A percentile compares a stretch with the other conserved stretches of the same genome.
Conservation (phyloP, 805 yeast species). For the Candida broadrunensis region DNA sequence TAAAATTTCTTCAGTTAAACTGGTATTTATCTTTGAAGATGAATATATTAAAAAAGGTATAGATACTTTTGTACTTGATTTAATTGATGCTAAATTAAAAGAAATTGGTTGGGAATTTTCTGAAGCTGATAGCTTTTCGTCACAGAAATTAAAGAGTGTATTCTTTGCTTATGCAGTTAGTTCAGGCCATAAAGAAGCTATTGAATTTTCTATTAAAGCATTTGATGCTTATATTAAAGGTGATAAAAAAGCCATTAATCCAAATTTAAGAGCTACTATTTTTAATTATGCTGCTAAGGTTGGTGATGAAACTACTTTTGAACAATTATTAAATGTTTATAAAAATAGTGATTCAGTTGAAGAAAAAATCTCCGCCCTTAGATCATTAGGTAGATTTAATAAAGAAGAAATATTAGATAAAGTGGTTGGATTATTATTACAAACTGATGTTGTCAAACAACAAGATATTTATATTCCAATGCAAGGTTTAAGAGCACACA, state of each 20-base stretch:
- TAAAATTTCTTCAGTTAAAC: slow-evolving; percentile 46
- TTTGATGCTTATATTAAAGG: slow-evolving; percentile 59
- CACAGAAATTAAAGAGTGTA: slow-evolving; percentile 63
- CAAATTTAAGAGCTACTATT: slow-evolving; percentile 66
- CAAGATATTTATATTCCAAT: slow-evolving; percentile 81
- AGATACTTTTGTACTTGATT: slow-evolving; percentile 49
- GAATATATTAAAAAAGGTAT: slow-evolving; percentile 46
- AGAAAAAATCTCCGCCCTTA: slow-evolving; percentile 68
- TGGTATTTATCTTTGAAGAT: slow-evolving; percentile 56
- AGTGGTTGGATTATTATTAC: slow-evolving; percentile 54
- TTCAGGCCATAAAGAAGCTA: slow-evolving; percentile 46
- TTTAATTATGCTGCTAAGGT: slow-evolving; percentile 63
- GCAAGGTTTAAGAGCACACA: slow-evolving; percentile 64
- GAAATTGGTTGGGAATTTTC: slow-evolving; percentile 65
- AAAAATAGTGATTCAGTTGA: slow-evolving; percentile 58
- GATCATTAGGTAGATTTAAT: slow-evolving; percentile 63
- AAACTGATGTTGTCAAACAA: slow-evolving; percentile 52
- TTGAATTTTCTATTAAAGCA: slow-evolving; percentile 44
- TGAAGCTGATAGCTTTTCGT: slow-evolving; percentile 52
- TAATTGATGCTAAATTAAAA: slow-evolving; percentile 53
- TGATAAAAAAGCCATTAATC: slow-evolving; percentile 66
- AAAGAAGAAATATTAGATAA: slow-evolving; percentile 50
- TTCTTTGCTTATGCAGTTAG: slow-evolving; percentile 60
- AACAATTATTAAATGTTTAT: slow-evolving; percentile 59
- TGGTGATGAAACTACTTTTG: slow-evolving; percentile 64